phyloP scores from a whole-genome alignment of 768 basidiomycete species.

The Pleurotus citrinopileatus region DNA sequence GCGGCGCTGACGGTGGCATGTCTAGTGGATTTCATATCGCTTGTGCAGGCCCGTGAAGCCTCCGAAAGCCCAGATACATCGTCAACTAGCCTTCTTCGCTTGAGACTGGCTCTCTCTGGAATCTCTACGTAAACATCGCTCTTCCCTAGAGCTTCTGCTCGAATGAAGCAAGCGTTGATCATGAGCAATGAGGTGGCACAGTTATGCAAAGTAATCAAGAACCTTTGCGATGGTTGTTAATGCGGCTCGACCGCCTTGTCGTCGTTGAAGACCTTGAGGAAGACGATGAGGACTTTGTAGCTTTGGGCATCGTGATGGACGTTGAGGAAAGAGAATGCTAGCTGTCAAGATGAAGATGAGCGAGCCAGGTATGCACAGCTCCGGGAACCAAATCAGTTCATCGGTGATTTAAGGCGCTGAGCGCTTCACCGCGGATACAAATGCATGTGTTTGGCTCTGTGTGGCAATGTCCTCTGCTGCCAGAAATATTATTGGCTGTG shows the following conservation, averaged over 20 bases:
- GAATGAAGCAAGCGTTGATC: not conserved
- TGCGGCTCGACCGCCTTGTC: slow-evolving; percentile 14
- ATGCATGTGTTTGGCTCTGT: not conserved
- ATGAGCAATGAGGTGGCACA: not conserved
- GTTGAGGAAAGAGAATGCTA: slow-evolving; percentile 11
- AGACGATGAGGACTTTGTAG: slow-evolving; percentile 7
- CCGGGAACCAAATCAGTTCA: slow-evolving; percentile 16
- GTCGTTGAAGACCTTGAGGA: slow-evolving; percentile 8
- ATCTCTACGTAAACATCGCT: slow-evolving; percentile 18
- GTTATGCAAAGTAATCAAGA: not conserved
- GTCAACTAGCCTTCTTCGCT: slow-evolving; percentile 9
- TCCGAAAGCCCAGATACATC: not conserved
- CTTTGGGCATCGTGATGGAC: slow-evolving; percentile 16
- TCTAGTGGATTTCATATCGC: not conserved
- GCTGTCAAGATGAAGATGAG: not conserved
- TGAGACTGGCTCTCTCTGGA: slow-evolving; percentile 13
- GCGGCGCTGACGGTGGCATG: slow-evolving; percentile 21
- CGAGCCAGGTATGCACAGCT: not conserved
- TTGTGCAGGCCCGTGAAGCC: not conserved
- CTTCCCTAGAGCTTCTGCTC: slow-evolving; percentile 12
- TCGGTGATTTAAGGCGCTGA: slow-evolving; percentile 10
- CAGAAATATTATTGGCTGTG: not conserved
- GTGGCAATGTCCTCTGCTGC: not conserved
- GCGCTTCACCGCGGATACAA: not conserved
- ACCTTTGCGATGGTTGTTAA: slow-evolving; percentile 15